These are phyloP conservation scores for Lavandula angustifolia DNA, from an alignment of 257 asterid species.

Conservation along the genomic window DNA sequence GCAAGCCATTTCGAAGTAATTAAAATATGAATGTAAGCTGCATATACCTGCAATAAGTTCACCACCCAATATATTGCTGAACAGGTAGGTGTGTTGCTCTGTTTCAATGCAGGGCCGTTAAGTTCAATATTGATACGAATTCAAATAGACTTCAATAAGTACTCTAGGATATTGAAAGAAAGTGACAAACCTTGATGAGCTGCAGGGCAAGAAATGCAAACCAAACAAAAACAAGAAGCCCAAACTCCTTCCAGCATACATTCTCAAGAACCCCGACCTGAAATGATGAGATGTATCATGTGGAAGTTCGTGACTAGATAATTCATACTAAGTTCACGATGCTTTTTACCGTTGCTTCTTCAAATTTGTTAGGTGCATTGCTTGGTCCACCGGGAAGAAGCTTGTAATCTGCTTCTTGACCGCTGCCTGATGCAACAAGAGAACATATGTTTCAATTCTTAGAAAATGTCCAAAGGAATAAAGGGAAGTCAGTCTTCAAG, in stretches of 20 bases:
- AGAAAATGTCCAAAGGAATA: conserved; percentile 11
- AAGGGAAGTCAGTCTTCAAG: not conserved
- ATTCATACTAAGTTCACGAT: not conserved
- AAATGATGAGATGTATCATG: conserved; percentile 29
- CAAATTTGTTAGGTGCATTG: conserved; percentile 41
- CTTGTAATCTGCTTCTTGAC: conserved; percentile 70
- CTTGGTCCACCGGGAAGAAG: conserved; percentile 76
- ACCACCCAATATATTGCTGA: conserved; percentile 76
- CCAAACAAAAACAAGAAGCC: conserved; percentile 88
- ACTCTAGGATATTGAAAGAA: not conserved
- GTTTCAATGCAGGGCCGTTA: conserved; percentile 38
- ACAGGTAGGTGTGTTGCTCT: conserved; percentile 67
- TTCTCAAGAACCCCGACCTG: conserved; percentile 80
- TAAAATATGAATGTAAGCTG: not conserved
- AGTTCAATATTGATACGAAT: conserved; percentile 16
- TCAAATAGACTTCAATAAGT: conserved; percentile 5
- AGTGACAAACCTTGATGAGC: conserved; percentile 62
- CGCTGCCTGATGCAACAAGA: conserved; percentile 40
- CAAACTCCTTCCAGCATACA: conserved; percentile 88
- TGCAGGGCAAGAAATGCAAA: conserved; percentile 75
- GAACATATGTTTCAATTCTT: conserved; percentile 4
- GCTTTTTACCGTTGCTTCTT: conserved; percentile 58
- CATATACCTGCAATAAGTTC: conserved; percentile 83
- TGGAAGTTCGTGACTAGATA: conserved; percentile 13
- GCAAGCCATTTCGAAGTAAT: not conserved